Conservation (phyloP, 192 early-diverging fungal genomes). For the Ambispora gerdemannii region DNA sequence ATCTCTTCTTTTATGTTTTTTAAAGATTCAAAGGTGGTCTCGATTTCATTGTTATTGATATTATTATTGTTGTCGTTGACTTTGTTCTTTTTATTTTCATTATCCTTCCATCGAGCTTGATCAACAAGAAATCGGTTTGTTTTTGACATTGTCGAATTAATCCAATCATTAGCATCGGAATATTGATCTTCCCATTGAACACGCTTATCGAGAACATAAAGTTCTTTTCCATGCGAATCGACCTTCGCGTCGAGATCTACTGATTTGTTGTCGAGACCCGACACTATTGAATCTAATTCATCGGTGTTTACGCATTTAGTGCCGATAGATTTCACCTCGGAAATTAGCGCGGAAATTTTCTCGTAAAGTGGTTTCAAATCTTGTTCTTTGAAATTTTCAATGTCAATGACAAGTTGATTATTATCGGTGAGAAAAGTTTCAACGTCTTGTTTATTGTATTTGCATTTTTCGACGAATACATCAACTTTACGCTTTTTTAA, state of each 20-base stretch:
- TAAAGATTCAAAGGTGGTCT: background rate
- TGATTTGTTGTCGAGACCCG: background rate
- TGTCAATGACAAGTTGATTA: slow-evolving; percentile 17
- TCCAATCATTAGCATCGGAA: background rate
- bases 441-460: slow-evolving; percentile 25
- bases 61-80: too few relatives aligned
- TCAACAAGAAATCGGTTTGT: background rate
- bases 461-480: slow-evolving; percentile 19
- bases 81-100: background rate
- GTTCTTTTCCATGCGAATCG: background rate
- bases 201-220: background rate
- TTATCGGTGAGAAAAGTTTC: slow-evolving; percentile 21
- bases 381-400: slow-evolving; percentile 31
- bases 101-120: background rate
- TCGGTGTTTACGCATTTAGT: slow-evolving; percentile 31
- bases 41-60: too few relatives aligned
- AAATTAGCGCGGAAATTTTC: slow-evolving; percentile 25
- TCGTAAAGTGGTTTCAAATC: slow-evolving; percentile 27
- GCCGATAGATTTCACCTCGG: slow-evolving; percentile 10
- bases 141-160: background rate
- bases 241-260: background rate
- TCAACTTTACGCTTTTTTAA: slow-evolving; percentile 29
- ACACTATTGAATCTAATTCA: slow-evolving; percentile 21
- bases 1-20: background rate
- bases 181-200: background rate